Evolutionary conservation across 2,329 filamentous ascomycete genomes (phyloP), one percentile per base, ranked within the genome.

Genomic region (Colletotrichum incanum): DNA sequence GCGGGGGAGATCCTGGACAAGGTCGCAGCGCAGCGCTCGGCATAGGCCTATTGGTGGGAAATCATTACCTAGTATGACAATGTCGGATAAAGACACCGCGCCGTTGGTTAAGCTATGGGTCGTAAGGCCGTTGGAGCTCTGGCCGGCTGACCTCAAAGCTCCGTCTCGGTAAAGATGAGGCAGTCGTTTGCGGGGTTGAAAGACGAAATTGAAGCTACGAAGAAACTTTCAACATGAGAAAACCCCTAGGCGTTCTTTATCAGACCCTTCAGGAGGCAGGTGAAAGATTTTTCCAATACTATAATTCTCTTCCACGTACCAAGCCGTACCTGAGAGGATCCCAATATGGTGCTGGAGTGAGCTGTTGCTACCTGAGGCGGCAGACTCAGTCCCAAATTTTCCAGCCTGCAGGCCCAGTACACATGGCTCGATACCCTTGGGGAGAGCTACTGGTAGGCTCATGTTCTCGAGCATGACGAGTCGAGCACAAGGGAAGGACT

Each of bases 171-270:
- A 34, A 34, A 34, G 23, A 18, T 28, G 41, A 49, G 34, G 26
- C 26, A 45, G 18, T 39, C 8, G 20, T n/a, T 34, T 47, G 41
- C 37, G 58, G 58, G 8, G 43, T 49, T 49, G 23, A 23, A 12
- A 26, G 23, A 20, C 7, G 39, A 88, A 73, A 79, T 89, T 12
- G 86, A 82, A n/a, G 9, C 9, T 1, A 54, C 26, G 26, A 28
- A 31, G 26, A 34, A 1, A 26, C 26, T 20, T 54, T 18, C 26
- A 11, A 20, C 5, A 20, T 5, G 41, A 18, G 41, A 43, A 37
- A 37, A 0, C 16, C 16, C 18, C 4, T 45, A 14, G 43, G 8
- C 2, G 43, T 9, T 9, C 6, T 7, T 45, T 9, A 5, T 45
- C 7, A 20, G n/a, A 20, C 8, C 16, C 9, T 37, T 37, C 11